Conservation (phyloP, 2,329 filamentous ascomycete species). For the Huntiella decipiens region DNA sequence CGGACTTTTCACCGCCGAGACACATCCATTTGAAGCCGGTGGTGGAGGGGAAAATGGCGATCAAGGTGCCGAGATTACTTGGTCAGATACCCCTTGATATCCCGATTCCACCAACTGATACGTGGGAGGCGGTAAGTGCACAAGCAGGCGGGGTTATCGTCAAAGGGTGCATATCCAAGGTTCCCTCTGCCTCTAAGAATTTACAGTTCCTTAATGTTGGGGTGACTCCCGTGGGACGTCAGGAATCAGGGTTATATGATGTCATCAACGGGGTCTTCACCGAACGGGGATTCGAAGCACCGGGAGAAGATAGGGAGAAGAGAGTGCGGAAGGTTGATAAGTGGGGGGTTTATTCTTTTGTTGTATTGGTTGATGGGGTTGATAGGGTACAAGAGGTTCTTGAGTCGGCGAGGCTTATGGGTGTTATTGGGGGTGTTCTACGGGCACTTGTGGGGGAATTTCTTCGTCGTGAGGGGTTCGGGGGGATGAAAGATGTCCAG, state of each 20-base stretch:
- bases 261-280: conserved; percentile 61
- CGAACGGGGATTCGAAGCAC: conserved; percentile 57
- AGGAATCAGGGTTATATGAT: conserved; percentile 49
- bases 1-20: neutral
- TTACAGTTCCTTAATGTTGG: conserved; percentile 71
- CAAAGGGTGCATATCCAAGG: conserved; percentile 50
- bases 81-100: conserved; percentile 39
- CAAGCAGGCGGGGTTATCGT: conserved; percentile 42
- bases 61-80: conserved; percentile 31
- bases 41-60: conserved; percentile 5
- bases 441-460: conserved; percentile 54
- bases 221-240: conserved; percentile 40
- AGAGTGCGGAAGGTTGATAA: conserved; percentile 47
- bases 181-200: conserved; percentile 50
- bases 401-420: neutral
- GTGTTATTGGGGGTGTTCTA: conserved; percentile 37
- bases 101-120: conserved; percentile 30
- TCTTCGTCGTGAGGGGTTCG: conserved; percentile 33
- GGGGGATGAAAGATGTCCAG: too few relatives aligned
- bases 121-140: conserved; percentile 56
- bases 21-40: conserved; percentile 1
- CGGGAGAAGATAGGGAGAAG: conserved; percentile 25
- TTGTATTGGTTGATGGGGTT: conserved; percentile 23
- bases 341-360: conserved; percentile 81
- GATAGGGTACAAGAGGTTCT: neutral